Base-by-base conservation (phyloP, 345 rosid species). In the Brassica cretica region DNA sequence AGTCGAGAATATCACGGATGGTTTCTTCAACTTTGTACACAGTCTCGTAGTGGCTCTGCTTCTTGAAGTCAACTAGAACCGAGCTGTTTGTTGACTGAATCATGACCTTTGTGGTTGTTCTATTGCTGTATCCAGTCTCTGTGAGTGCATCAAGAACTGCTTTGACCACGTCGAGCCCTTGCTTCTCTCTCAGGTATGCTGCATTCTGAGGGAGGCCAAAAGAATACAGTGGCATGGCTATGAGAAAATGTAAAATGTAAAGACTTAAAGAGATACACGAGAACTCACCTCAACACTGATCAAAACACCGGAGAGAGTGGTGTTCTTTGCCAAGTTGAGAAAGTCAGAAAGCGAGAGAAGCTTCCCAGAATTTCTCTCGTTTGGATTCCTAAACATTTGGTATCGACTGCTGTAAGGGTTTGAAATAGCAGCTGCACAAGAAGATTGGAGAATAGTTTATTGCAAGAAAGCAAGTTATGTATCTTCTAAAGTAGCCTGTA, bases 61-160 rank as follows among this genome's bases (percentile, higher is more conserved):
- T 85, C 84, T 83, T 95, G 44, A 95, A 78, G 78, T 85, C 84
- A 80, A 55, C 77, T 16, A 95, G 84, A 69, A 93, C 93, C 5
- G 98, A 85, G 82, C 96, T 95, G 75, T 85, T 78, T 21, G 88
- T 80, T 74, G 99, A 95, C 82, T 90, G 93, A 75, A 93, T 87
- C 96, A 93, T 90, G 53, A 94, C 93, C 71, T 82, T 87, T 70
- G 71, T 80, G 33, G 85, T 49, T 66, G 82, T 86, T 44, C 41
- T 80, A 8, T 83, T 86, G 67, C 24, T 84, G 78, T 86, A 91
- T 66, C 98, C 94, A 64, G 94, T 89, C 70, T 81, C 72, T 72
- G 73, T 82, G 82, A 95, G 86, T 70, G 86, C 83, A 16, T 61
- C 68, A 6, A 91, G 88, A 56, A 95, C 94, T 1, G 82, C 83